Evolutionary conservation across 371 early-diverging fungal genomes (phyloP).

Genomic region (Smittium mucronatum): DNA sequence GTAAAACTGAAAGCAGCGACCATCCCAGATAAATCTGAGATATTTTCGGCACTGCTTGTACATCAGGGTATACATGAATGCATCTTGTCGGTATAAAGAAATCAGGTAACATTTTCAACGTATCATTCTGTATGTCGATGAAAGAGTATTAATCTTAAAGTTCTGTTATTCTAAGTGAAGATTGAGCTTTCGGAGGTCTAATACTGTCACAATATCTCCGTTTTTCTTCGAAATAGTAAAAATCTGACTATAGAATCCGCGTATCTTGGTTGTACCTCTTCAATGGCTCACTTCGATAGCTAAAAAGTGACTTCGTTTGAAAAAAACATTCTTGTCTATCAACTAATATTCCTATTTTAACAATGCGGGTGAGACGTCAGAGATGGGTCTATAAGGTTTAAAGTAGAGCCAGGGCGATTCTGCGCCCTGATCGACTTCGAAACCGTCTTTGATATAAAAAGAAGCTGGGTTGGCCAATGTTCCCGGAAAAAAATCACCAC

Average conservation of each 20-base stretch:
- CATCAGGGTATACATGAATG: slow-evolving; percentile 29
- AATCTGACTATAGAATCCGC: no score
- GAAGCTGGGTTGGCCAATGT: no score
- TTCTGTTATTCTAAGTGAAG: slow-evolving; percentile 19
- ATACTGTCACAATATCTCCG: slow-evolving; percentile 16
- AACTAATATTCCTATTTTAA: not conserved
- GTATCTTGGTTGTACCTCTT: not conserved
- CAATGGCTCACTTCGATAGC: not conserved
- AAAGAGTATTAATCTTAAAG: slow-evolving; percentile 21
- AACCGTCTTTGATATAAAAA: no score
- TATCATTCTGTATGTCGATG: slow-evolving; percentile 23
- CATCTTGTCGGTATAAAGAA: slow-evolving; percentile 25
- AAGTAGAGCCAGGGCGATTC: no score
- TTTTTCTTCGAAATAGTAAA: no score
- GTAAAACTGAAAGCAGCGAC: slow-evolving; percentile 34
- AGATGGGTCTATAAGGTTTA: no score
- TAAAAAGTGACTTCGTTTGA: not conserved
- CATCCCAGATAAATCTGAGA: slow-evolving; percentile 36
- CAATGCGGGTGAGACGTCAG: not conserved
- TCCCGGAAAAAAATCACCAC: no score
- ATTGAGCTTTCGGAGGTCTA: slow-evolving; percentile 28
- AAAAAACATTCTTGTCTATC: not conserved
- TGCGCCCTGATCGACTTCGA: no score
- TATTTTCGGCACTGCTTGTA: slow-evolving; percentile 20
- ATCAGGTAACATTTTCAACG: slow-evolving; percentile 22